Evolutionary conservation across 2,329 filamentous ascomycete species (phyloP).

Genomic region (Phymatotrichopsis omnivora): DNA sequence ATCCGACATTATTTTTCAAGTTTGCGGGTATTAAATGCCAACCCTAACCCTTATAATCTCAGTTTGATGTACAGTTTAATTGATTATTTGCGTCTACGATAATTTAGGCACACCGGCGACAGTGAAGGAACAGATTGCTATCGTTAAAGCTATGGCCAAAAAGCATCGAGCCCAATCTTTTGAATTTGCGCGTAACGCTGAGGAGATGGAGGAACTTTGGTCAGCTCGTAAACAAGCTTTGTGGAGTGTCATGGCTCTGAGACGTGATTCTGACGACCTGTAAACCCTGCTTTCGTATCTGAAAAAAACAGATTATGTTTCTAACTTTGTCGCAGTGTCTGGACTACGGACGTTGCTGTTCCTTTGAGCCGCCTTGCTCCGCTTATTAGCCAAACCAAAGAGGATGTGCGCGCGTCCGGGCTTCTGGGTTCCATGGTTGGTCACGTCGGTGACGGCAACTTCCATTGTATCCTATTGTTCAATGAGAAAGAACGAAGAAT

Average conservation of each 20-base stretch:
- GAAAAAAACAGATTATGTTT: not conserved
- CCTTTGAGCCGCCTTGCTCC: slow-evolving; percentile 61
- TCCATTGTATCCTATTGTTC: slow-evolving; percentile 57
- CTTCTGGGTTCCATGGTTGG: slow-evolving; percentile 56
- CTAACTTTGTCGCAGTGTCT: slow-evolving; percentile 42
- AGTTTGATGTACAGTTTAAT: not conserved
- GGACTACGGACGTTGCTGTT: slow-evolving; percentile 74
- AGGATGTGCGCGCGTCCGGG: slow-evolving; percentile 48
- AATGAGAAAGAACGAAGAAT: slow-evolving; percentile 56
- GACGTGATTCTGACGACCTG: slow-evolving; percentile 45
- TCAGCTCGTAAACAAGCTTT: slow-evolving; percentile 64
- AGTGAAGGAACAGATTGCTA: slow-evolving; percentile 68
- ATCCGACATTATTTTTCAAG: slow-evolving; percentile 75
- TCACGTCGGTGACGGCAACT: slow-evolving; percentile 68
- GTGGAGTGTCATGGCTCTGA: slow-evolving; percentile 60
- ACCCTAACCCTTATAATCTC: not conserved
- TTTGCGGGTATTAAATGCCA: slow-evolving; percentile 42
- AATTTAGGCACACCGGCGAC: slow-evolving; percentile 47
- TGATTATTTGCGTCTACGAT: slow-evolving; percentile 36
- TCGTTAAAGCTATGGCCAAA: slow-evolving; percentile 55
- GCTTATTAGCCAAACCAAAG: slow-evolving; percentile 64
- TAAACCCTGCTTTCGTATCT: not conserved
- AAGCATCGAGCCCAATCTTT: slow-evolving; percentile 51
- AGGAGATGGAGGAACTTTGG: slow-evolving; percentile 62
- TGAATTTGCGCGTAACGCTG: slow-evolving; percentile 54